A percentile compares a stretch with the other conserved stretches of the same genome.
Evolutionary conservation across 805 yeast genomes (phyloP).

Genomic region (Teunomyces funiuensis): DNA sequence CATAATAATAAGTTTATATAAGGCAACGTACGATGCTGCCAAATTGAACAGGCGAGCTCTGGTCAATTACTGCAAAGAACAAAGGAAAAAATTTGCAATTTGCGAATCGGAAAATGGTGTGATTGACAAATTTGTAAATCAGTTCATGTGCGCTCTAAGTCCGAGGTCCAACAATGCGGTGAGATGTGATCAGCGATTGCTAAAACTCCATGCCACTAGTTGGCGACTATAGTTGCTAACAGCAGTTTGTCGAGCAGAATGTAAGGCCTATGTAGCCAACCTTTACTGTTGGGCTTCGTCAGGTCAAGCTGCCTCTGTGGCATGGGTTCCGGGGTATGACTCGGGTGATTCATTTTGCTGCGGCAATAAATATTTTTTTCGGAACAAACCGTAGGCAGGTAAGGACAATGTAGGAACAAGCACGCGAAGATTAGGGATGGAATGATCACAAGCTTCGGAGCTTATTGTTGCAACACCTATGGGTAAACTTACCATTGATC

Average conservation of each 20-base stretch:
- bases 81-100: slow-evolving; percentile 3
- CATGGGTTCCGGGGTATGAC: neutral
- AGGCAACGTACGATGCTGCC: slow-evolving; percentile 3
- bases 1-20: neutral
- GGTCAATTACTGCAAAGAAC: slow-evolving; percentile 5
- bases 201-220: too few species aligned
- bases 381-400: neutral
- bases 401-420: neutral
- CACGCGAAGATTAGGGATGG: neutral
- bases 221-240: too few species aligned
- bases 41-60: slow-evolving; percentile 1
- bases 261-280: too few species aligned
- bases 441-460: neutral
- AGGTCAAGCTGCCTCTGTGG: neutral
- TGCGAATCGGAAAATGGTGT: slow-evolving; percentile 6
- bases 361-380: slow-evolving; percentile 1
- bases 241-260: too few species aligned
- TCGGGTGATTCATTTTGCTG: neutral
- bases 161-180: slow-evolving; percentile 1
- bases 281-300: neutral
- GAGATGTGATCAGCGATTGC: too few species aligned
- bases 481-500: neutral
- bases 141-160: neutral
- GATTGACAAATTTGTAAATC: neutral
- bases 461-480: neutral